phyloP scores from a whole-genome alignment of 148 eudicot species.

The Rhododendron molle region DNA sequence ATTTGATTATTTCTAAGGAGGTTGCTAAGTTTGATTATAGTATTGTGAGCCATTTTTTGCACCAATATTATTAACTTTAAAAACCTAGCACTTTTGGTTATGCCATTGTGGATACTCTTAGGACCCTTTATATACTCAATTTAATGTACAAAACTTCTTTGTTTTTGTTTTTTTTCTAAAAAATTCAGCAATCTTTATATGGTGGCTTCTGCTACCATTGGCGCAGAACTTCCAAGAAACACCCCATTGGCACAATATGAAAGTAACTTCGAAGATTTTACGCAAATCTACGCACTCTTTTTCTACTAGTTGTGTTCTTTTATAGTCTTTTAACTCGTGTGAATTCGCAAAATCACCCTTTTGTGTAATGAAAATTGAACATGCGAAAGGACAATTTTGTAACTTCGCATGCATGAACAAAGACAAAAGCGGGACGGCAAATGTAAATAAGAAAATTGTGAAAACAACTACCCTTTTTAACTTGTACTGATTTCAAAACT shows the following conservation, averaged over 20 bases:
- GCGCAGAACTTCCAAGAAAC: no score
- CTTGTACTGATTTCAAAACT: neutral
- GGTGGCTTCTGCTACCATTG: neutral
- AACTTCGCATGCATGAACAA: neutral
- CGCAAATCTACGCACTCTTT: neutral
- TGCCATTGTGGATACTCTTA: no score
- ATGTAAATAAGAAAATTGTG: neutral
- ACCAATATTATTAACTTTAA: no score
- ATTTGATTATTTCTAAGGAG: no score
- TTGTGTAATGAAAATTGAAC: neutral
- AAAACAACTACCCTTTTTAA: neutral
- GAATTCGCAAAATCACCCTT: neutral
- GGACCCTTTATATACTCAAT: neutral
- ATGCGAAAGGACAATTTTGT: neutral
- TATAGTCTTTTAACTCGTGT: neutral
- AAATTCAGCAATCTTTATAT: no score
- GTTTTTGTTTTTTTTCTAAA: no score
- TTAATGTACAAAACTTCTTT: neutral
- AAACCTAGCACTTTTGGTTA: no score
- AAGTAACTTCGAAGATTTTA: no score
- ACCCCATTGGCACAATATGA: no score
- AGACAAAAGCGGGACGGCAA: neutral
- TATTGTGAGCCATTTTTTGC: no score
- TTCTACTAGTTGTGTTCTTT: neutral
- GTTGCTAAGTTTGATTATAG: no score